These are phyloP conservation scores for Gentiana dahurica DNA, from an alignment of 257 asterid genomes.

Conservation along the genomic window DNA sequence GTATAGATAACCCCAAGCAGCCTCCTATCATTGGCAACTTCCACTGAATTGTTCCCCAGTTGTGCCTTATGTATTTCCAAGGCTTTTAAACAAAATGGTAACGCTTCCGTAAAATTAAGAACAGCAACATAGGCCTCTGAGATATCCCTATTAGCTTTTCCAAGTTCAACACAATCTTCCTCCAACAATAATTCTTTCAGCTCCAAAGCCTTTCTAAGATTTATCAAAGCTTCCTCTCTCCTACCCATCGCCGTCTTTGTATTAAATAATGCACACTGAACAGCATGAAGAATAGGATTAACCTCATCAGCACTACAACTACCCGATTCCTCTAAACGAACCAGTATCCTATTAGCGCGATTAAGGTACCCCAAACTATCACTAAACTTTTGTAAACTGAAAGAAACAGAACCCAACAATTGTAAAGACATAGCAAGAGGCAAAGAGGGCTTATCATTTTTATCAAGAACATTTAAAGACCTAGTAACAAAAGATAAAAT, in stretches of 20 bases:
- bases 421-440: conserved; percentile 88
- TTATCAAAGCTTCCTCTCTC: conserved; percentile 77
- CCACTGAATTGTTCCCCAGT: conserved; percentile 71
- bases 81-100: conserved; percentile 75
- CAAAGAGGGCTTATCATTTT: conserved; percentile 38
- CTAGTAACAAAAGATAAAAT: conserved; percentile 54
- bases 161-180: conserved; percentile 63
- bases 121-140: conserved; percentile 79
- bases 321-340: conserved; percentile 38
- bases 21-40: conserved; percentile 81
- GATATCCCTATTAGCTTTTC: conserved; percentile 75
- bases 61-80: conserved; percentile 55
- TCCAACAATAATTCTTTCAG: conserved; percentile 64
- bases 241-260: conserved; percentile 85
- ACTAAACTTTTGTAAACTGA: conserved; percentile 49
- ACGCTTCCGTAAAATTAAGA: conserved; percentile 65
- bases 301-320: conserved; percentile 34
- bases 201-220: conserved; percentile 69
- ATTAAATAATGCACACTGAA: conserved; percentile 64
- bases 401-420: conserved; percentile 68
- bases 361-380: conserved; percentile 81
- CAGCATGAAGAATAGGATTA: conserved; percentile 64
- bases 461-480: conserved; percentile 58
- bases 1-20: conserved; percentile 81
- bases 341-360: conserved; percentile 69